Evolutionary conservation across 2,329 filamentous ascomycete species (phyloP).

Genomic region (Fusarium paranaense): DNA sequence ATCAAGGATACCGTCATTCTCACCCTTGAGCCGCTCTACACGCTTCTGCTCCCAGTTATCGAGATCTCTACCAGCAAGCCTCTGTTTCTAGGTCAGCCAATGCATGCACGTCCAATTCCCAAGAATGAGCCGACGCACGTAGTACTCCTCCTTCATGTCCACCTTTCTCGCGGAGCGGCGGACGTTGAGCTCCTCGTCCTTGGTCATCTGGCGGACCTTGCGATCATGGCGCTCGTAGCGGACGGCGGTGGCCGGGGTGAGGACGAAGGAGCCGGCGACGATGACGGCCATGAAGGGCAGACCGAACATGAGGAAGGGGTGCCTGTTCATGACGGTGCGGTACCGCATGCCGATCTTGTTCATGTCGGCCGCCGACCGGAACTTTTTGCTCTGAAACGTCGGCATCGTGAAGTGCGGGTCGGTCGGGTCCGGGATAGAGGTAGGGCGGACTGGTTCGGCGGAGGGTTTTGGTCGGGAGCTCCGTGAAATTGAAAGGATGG

Average conservation of each 20-base stretch:
- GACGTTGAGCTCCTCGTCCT: slow-evolving; percentile 88
- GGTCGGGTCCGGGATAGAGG: slow-evolving; percentile 1
- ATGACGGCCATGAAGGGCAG: slow-evolving; percentile 93
- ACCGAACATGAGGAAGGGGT: slow-evolving; percentile 93
- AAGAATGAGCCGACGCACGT: slow-evolving; percentile 68
- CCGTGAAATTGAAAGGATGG: slow-evolving; percentile 9
- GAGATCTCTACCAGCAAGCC: slow-evolving; percentile 81
- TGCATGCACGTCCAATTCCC: not conserved
- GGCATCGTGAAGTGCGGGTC: slow-evolving; percentile 44
- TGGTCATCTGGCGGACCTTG: slow-evolving; percentile 85
- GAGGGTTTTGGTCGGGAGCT: slow-evolving; percentile 7
- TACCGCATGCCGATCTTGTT: slow-evolving; percentile 81
- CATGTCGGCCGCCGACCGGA: slow-evolving; percentile 73
- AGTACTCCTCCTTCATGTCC: slow-evolving; percentile 88
- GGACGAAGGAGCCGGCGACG: slow-evolving; percentile 90
- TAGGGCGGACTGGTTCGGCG: not conserved
- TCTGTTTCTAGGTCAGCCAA: slow-evolving; percentile 41
- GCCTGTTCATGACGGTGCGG: slow-evolving; percentile 77
- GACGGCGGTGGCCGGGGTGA: slow-evolving; percentile 93
- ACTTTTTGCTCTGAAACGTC: slow-evolving; percentile 78
- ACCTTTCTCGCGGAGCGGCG: slow-evolving; percentile 77
- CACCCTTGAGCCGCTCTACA: slow-evolving; percentile 88
- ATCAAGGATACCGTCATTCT: slow-evolving; percentile 82
- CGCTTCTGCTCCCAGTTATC: slow-evolving; percentile 98
- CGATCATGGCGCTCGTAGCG: slow-evolving; percentile 94